Conservation (phyloP, 495 filamentous ascomycete species). For the Penicillium maclennaniae region DNA sequence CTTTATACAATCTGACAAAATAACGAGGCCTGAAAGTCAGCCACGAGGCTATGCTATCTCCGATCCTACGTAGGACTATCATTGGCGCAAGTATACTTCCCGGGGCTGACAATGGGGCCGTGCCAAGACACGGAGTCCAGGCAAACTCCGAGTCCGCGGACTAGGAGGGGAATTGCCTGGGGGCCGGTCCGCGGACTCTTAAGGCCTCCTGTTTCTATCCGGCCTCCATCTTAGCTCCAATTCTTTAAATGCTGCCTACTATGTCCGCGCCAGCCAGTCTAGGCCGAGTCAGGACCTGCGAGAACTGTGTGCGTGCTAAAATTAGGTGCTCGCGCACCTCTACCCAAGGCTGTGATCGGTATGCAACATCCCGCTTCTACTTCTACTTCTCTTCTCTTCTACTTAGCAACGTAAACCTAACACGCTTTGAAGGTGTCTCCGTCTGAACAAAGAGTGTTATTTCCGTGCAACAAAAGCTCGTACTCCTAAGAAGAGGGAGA, state of each 20-base stretch:
- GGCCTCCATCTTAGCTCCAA: too few species aligned
- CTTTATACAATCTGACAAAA: constrained; percentile 5
- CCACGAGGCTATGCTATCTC: constrained; percentile 10
- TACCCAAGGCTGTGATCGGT: constrained; percentile 13
- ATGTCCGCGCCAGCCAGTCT: too few species aligned
- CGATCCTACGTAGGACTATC: background rate
- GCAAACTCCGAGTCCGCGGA: too few species aligned
- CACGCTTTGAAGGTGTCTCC: constrained; percentile 10
- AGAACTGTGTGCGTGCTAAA: constrained; percentile 19
- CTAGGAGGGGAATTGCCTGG: too few species aligned
- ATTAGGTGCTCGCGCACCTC: constrained; percentile 14
- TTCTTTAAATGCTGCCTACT: too few species aligned
- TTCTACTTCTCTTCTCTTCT: constrained; percentile 1
- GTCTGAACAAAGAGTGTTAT: constrained; percentile 20
- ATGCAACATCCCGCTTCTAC: constrained; percentile 6
- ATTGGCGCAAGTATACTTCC: too few species aligned
- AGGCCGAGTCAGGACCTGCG: constrained; percentile 13
- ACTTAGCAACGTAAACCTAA: constrained; percentile 6
- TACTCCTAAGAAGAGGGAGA: constrained; percentile 12
- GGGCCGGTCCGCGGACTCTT: too few species aligned
- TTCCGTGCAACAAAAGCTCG: constrained; percentile 16
- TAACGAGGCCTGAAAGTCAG: constrained; percentile 1
- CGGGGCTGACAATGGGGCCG: too few species aligned
- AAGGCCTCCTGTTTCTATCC: too few species aligned
- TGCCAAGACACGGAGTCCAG: too few species aligned